A percentile compares a stretch with the other conserved stretches of the same genome.
These are phyloP conservation scores for Hyphopichia burtonii DNA, from an alignment of 1,139 yeast genomes.

Conservation along the genomic window DNA sequence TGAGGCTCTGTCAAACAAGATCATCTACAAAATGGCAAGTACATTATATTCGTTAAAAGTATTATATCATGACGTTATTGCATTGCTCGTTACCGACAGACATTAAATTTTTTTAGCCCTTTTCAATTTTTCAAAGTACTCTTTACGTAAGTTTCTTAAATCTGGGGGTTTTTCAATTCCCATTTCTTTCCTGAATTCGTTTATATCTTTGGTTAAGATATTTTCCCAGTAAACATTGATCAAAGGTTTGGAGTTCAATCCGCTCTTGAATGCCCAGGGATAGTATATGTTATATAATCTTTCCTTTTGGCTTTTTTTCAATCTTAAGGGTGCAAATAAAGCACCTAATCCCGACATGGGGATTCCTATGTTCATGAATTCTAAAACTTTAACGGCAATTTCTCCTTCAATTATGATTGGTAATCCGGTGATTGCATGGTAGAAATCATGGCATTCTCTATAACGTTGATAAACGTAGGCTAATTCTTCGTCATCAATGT, in stretches of 20 bases:
- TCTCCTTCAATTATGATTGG: constrained; percentile 96
- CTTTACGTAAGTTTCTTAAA: constrained; percentile 60
- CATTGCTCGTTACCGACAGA: too few relatives aligned
- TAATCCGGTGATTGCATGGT: constrained; percentile 86
- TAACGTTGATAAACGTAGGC: constrained; percentile 91
- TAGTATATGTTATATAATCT: constrained; percentile 63
- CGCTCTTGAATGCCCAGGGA: constrained; percentile 87
- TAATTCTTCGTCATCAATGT: constrained; percentile 84
- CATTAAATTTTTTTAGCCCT: constrained; percentile 14
- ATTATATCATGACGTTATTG: too few relatives aligned
- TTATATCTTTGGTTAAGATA: constrained; percentile 66
- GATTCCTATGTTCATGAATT: constrained; percentile 86
- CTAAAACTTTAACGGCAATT: constrained; percentile 88
- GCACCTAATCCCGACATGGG: constrained; percentile 98
- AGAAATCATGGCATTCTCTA: constrained; percentile 95
- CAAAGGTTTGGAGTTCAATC: constrained; percentile 70
- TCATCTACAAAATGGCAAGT: background rate
- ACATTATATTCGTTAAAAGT: too few relatives aligned
- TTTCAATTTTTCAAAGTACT: constrained; percentile 33
- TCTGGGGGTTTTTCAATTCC: constrained; percentile 77
- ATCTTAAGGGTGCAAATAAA: constrained; percentile 73
- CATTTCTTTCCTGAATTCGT: constrained; percentile 68
- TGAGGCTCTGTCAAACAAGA: background rate
- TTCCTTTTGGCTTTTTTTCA: constrained; percentile 55
- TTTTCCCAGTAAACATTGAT: constrained; percentile 95